Evolutionary conservation across 2,329 filamentous ascomycete genomes (phyloP).

Genomic region (Aspergillus sp.): DNA sequence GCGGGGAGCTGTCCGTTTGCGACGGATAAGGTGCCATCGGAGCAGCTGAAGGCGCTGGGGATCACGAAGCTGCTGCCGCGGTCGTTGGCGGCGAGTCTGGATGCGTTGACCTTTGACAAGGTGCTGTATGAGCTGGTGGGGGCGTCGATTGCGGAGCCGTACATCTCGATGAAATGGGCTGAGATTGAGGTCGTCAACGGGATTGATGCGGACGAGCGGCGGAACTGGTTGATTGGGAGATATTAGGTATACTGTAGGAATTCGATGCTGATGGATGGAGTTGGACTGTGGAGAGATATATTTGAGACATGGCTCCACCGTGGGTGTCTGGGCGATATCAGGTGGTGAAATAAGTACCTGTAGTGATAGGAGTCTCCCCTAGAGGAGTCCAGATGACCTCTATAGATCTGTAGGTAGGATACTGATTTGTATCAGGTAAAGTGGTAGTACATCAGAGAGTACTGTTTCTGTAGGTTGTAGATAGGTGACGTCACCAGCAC

Average conservation of each 20-base stretch:
- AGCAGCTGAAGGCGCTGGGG: neutral
- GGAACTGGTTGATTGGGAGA: neutral
- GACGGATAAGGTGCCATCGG: neutral
- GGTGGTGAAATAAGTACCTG: too few relatives aligned
- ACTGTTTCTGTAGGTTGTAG: too few relatives aligned
- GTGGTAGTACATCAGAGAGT: too few relatives aligned
- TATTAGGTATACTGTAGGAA: neutral
- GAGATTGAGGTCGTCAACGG: neutral
- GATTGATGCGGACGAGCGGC: neutral
- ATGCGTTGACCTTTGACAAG: neutral
- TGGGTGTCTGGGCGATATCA: too few relatives aligned
- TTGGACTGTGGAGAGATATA: too few relatives aligned
- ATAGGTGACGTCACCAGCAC: too few relatives aligned
- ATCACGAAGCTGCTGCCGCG: neutral
- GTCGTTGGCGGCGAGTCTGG: constrained; percentile 1
- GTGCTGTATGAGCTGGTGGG: neutral
- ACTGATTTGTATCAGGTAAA: too few relatives aligned
- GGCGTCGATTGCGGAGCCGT: neutral
- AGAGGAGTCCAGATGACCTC: too few relatives aligned
- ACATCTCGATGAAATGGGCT: neutral
- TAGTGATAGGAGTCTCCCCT: too few relatives aligned
- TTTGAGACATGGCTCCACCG: too few relatives aligned
- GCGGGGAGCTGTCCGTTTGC: constrained; percentile 1
- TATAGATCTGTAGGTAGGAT: too few relatives aligned
- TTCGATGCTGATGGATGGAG: too few relatives aligned